Evolutionary conservation across 1,284 basidiomycete species (phyloP).

Genomic region (Trametes hirsuta): DNA sequence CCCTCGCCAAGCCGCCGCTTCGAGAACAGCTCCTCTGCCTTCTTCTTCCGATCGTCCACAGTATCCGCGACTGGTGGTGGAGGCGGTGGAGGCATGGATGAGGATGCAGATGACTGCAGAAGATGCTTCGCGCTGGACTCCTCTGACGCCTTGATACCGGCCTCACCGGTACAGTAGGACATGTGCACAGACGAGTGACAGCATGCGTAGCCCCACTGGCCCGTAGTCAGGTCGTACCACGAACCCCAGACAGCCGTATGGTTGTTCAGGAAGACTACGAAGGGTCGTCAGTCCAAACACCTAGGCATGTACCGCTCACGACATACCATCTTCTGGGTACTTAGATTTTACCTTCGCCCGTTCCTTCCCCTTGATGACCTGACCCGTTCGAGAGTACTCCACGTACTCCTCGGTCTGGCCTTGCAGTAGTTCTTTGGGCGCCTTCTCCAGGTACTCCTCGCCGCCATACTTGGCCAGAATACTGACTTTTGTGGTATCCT

Average conservation of each 20-base stretch:
- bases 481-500: conserved; percentile 84
- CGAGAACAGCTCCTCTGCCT: conserved; percentile 62
- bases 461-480: conserved; percentile 94
- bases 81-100: conserved; percentile 25
- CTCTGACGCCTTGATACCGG: conserved; percentile 80
- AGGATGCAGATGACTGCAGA: conserved; percentile 42
- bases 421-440: conserved; percentile 86
- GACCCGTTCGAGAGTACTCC: conserved; percentile 93
- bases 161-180: conserved; percentile 92
- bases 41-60: conserved; percentile 43
- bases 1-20: conserved; percentile 78
- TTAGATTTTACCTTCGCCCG: conserved; percentile 84
- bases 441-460: conserved; percentile 87
- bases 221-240: conserved; percentile 78
- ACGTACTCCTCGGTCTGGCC: conserved; percentile 98
- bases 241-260: conserved; percentile 97
- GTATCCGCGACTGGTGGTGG: conserved; percentile 28
- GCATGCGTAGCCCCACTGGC: conserved; percentile 92
- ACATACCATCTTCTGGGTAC: conserved; percentile 92
- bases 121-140: conserved; percentile 74
- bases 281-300: background rate
- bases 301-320: conserved; percentile 2
- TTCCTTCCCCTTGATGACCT: conserved; percentile 92
- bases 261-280: conserved; percentile 86
- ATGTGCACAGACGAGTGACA: conserved; percentile 88